Base-by-base conservation (phyloP, 257 asterid species). In the Solanum bulbocastanum region DNA sequence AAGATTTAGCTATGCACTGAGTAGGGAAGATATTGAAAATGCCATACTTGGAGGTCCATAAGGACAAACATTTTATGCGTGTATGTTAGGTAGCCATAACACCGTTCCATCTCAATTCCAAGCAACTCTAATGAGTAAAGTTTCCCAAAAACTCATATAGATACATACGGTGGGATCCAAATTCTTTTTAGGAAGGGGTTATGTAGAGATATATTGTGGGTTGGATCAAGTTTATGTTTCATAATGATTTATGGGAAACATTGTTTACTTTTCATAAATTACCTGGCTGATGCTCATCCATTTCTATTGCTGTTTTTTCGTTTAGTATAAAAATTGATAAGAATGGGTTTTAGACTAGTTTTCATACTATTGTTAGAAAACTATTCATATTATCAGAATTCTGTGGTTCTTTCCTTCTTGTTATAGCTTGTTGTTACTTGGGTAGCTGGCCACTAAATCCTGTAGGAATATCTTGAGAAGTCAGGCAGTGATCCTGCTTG, bases 11-110 rank as follows among this genome's bases (percentile, higher is more conserved):
- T 97, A 97, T 42, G 98, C 99, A 1, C 92, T 96, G 22, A 95
- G 99, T 88, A 93, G 99, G 90, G 99, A 97, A 90, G 99, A 97
- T 89, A 95, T 96, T 36, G 99, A 97, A 88, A 97, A 97, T 86
- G 99, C 99, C 66, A 94, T 97, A 86, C 99, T 97, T 69, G 99
- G 99, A 92, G 99, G 99, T 72, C 99, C 99, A 62, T 94, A 90
- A 93, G 84, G 84, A 74, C 66, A 10, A 16, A 62, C n/a, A 25
- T 56, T 18, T 16, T 69, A 42, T 27, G 44, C 10, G 32, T 40
- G 15, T 25, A 23, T 42, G 58, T 14, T 37, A 68, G 44, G n/a
- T 30, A 49, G 27, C 68, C 18, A 3, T 8, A 10, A 12, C 37
- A 23, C 66, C 5, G 68, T 60, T 27, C 68, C 68, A 32, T 46